phyloP scores from a whole-genome alignment of 148 eudicot genomes.

The Dianthus caryophyllus region DNA sequence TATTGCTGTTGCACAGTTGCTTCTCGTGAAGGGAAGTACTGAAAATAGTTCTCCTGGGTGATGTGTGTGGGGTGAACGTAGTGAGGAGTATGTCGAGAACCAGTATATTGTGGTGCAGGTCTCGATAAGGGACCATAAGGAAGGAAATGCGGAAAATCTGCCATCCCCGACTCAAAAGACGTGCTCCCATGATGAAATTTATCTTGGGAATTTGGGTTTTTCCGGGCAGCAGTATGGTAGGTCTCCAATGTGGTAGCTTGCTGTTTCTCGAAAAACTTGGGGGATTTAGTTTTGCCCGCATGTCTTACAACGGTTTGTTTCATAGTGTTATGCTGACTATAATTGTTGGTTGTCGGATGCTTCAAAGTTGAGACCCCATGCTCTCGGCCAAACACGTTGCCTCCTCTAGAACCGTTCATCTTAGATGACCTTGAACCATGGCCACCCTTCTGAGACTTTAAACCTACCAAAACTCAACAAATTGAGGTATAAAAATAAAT shows the following conservation, averaged over 20 bases:
- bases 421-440: conserved; percentile 30
- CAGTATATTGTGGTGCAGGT: conserved; percentile 10
- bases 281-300: conserved; percentile 5
- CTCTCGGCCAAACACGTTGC: conserved; percentile 19
- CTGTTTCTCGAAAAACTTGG: conserved; percentile 21
- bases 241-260: conserved; percentile 20
- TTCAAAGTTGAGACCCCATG: conserved; percentile 17
- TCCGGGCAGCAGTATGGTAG: conserved; percentile 29
- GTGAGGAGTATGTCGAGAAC: conserved; percentile 5
- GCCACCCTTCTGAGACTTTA: conserved; percentile 34
- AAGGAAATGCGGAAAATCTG: conserved; percentile 4
- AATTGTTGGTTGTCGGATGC: conserved; percentile 10
- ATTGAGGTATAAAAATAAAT: conserved; percentile 1
- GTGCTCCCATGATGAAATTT: conserved; percentile 21
- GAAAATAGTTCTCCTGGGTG: conserved; percentile 2
- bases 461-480: conserved; percentile 28
- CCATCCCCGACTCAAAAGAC: conserved; percentile 8
- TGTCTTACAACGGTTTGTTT: conserved; percentile 13
- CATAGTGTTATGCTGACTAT: conserved; percentile 8
- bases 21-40: conserved; percentile 4
- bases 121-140: conserved; percentile 4
- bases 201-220: conserved; percentile 16
- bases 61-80: conserved; percentile 5
- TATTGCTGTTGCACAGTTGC: conserved; percentile 1
- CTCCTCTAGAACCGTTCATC: conserved; percentile 21